Conservation (phyloP, 2,329 filamentous ascomycete genomes). For the Aspergillus brasiliensis region DNA sequence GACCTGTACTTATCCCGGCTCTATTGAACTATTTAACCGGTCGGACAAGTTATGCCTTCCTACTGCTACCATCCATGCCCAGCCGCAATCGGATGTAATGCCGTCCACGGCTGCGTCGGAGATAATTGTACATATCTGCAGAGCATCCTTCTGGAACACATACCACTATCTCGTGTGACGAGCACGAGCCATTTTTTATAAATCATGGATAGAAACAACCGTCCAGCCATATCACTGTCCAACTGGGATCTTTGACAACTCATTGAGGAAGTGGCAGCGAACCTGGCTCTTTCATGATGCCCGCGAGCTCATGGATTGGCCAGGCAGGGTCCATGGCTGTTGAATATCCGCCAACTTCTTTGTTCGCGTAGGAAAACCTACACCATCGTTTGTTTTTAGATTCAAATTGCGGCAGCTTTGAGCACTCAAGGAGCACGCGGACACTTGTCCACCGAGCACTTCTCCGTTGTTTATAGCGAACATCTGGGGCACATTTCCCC, state of each 20-base stretch:
- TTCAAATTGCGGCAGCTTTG: not conserved
- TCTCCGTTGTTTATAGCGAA: not conserved
- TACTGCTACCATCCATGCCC: not conserved
- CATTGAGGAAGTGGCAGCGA: no score
- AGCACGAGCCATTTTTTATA: not conserved
- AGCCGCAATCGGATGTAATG: not conserved
- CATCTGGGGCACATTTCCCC: not conserved
- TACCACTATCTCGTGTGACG: not conserved
- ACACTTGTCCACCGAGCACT: no score
- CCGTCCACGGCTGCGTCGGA: not conserved
- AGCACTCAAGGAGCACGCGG: not conserved
- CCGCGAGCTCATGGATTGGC: not conserved
- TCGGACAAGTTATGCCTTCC: not conserved
- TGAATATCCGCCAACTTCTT: not conserved
- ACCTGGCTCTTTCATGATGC: no score
- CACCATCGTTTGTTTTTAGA: not conserved
- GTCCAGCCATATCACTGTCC: not conserved
- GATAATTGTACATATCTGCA: not conserved
- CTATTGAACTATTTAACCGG: not conserved
- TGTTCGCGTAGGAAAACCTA: not conserved
- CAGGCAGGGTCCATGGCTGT: not conserved
- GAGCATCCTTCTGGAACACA: not conserved
- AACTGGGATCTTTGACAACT: not conserved
- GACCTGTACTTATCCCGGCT: not conserved
- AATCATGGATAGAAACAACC: not conserved